These are phyloP conservation scores for Singerocomus rubriflavus DNA, from an alignment of 1,284 basidiomycete genomes.

Conservation along the genomic window DNA sequence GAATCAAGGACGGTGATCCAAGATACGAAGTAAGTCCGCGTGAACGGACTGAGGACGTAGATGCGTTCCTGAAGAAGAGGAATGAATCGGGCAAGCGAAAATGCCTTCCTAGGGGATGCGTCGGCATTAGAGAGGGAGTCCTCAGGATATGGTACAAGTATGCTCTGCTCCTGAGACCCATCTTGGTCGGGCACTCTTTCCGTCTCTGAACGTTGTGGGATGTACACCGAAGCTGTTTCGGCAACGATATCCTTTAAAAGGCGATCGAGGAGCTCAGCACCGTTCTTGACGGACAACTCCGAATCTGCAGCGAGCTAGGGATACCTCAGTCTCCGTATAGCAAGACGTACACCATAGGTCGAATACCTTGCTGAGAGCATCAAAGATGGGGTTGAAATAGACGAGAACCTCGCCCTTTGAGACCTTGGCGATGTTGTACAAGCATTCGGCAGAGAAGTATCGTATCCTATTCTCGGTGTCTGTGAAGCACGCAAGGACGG, in stretches of 20 bases:
- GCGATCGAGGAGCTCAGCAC: slow-evolving; percentile 96
- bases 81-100: slow-evolving; percentile 93
- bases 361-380: slow-evolving; percentile 90
- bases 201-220: slow-evolving; percentile 84
- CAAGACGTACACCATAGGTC: slow-evolving; percentile 3
- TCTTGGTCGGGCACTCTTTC: slow-evolving; percentile 56
- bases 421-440: slow-evolving; percentile 99
- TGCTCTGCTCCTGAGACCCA: slow-evolving; percentile 46
- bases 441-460: slow-evolving; percentile 95
- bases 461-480: slow-evolving; percentile 95
- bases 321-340: slow-evolving; percentile 14
- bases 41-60: slow-evolving; percentile 94
- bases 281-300: slow-evolving; percentile 97
- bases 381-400: slow-evolving; percentile 98
- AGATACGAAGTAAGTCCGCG: slow-evolving; percentile 91
- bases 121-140: slow-evolving; percentile 45
- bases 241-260: slow-evolving; percentile 97
- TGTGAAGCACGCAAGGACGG: slow-evolving; percentile 90
- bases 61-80: slow-evolving; percentile 92
- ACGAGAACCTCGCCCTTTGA: slow-evolving; percentile 96
- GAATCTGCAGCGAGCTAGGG: slow-evolving; percentile 91
- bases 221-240: slow-evolving; percentile 93
- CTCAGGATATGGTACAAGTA: slow-evolving; percentile 64
- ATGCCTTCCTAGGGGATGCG: slow-evolving; percentile 67
- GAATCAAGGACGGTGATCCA: slow-evolving; percentile 98